Base-by-base conservation (phyloP, 129 eudicot genomes). In the Glebionis coronaria region DNA sequence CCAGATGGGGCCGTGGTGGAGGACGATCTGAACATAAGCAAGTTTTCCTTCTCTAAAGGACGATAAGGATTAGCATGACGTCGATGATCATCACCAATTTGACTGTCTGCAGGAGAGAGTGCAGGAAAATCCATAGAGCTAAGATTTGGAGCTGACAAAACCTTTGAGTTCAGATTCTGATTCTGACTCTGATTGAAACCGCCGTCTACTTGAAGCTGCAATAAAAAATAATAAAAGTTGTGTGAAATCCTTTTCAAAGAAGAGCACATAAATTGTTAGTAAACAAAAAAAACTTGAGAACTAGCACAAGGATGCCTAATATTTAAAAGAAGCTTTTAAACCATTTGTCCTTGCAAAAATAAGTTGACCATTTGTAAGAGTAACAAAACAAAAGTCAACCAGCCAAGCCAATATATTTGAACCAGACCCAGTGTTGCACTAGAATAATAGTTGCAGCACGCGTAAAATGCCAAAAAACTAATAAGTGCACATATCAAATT, bases 141-240 rank as follows among this genome's bases (percentile, higher is more conserved):
- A 47, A 88, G 96, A 82, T 83, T 91, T 73, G 95, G 96, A 63
- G 91, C 81, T 31, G 89, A 82, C 44, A 76, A 50, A 61, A 88
- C 84, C 75, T 88, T 85, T 23, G 88, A 62, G 77, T 71, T 82
- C 45, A 80, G 69, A 75, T 80, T 84, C 70, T 82, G 89, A 75
- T 67, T 82, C 28, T 80, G 71, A 74, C 73, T 82, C 69, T 80
- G 90, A 77, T 67, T 81, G 28, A 80, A 75, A 46, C 83, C 96
- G 68, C 88, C 85, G 71, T 88, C 85, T 60, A 84, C 85, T 71
- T 82, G 92, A 55, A 85, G 95, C 96, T 88, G 79, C 71, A 88
- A 69, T 50, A 31, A 73, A 12, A 67, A 56, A 66, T 50, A 35
- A 35, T 55, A 71, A 46, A 28, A 45, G 12, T 56, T 18, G 21